phyloP scores from a whole-genome alignment of 164 flowering plant genomes.

The Dillenia suffruticosa region DNA sequence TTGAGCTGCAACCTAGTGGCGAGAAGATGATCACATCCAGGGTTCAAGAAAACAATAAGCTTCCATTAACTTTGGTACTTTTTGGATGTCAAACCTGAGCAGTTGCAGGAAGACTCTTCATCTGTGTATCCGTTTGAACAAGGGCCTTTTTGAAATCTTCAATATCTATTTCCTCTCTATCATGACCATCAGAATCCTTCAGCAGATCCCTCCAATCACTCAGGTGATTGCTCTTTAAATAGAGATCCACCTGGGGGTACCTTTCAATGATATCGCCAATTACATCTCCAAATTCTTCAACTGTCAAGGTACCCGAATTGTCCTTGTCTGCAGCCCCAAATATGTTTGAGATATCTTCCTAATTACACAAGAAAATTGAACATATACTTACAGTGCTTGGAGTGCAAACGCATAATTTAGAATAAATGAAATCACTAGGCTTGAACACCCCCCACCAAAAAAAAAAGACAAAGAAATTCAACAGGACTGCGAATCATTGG shows the following conservation, averaged over 20 bases:
- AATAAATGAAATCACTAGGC: no score
- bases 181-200: slow-evolving; percentile 52
- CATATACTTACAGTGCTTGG: no score
- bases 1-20: slow-evolving; percentile 78
- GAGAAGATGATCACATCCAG: no score
- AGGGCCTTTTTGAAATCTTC: slow-evolving; percentile 73
- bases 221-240: slow-evolving; percentile 65
- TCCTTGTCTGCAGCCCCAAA: slow-evolving; percentile 84
- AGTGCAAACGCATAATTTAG: no score
- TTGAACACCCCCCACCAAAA: no score
- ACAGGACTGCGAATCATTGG: no score
- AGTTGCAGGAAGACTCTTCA: slow-evolving; percentile 93
- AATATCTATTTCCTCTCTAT: slow-evolving; percentile 53
- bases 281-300: slow-evolving; percentile 67
- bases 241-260: slow-evolving; percentile 85
- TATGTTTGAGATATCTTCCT: slow-evolving; percentile 85
- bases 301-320: slow-evolving; percentile 84
- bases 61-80: no score
- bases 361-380: background rate
- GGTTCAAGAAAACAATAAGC: no score
- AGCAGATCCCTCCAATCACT: slow-evolving; percentile 48
- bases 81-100: slow-evolving; percentile 59
- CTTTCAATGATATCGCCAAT: slow-evolving; percentile 65
- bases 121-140: slow-evolving; percentile 71
- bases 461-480: no score